Conservation (phyloP, 2,329 filamentous ascomycete species). For the Samsoniella hepiali region DNA sequence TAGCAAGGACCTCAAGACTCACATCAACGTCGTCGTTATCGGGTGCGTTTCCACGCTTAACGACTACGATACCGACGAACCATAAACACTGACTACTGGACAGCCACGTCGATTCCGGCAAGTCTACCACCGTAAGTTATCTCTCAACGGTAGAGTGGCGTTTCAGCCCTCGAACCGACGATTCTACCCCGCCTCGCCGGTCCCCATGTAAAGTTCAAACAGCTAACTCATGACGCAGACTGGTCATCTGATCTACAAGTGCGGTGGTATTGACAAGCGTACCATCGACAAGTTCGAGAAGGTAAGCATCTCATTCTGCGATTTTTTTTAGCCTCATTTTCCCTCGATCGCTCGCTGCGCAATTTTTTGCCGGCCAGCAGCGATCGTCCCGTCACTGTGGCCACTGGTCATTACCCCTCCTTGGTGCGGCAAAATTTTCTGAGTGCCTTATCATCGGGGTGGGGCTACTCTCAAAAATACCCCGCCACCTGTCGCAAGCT, state of each 20-base stretch:
- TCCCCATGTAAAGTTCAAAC: not conserved
- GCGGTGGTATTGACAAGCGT: conserved; percentile 99
- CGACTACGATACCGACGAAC: conserved; percentile 31
- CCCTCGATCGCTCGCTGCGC: not conserved
- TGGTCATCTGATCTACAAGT: conserved; percentile 99
- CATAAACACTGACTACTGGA: conserved; percentile 25
- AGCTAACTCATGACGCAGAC: conserved; percentile 44
- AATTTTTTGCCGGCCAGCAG: conserved; percentile 22
- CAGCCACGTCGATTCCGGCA: conserved; percentile 97
- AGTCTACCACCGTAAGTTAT: conserved; percentile 87
- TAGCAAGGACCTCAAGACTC: conserved; percentile 93
- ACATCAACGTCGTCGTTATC: conserved; percentile 98
- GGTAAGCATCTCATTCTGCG: conserved; percentile 53
- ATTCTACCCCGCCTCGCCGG: conserved; percentile 19
- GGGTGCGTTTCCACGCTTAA: conserved; percentile 37
- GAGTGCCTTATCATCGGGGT: conserved; percentile 26
- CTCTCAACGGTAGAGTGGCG: conserved; percentile 14
- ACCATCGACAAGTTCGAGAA: conserved; percentile 99
- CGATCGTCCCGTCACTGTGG: conserved; percentile 22
- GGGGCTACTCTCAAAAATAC: conserved; percentile 18
- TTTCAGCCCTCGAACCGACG: not conserved
- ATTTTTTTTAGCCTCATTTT: not conserved
- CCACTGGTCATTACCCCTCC: conserved; percentile 23
- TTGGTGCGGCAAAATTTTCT: conserved; percentile 23
- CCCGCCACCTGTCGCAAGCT: conserved; percentile 17